Evolutionary conservation across 78 protist species (phyloP).

Genomic region (Speleostelium caveatum): DNA sequence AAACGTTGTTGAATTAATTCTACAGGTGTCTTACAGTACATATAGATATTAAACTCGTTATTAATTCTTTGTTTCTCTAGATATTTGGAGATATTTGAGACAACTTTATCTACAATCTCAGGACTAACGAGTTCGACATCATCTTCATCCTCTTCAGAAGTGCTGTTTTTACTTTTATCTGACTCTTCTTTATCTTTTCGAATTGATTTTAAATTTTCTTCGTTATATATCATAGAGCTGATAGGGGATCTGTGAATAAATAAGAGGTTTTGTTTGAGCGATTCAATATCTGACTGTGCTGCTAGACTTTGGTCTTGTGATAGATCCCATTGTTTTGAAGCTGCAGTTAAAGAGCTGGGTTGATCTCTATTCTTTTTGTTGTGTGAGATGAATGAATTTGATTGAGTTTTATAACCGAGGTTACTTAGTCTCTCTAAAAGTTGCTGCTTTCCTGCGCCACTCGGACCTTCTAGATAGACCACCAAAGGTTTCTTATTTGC

Average conservation of each 20-base stretch:
- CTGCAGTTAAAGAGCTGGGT: not conserved
- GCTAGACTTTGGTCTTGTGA: not conserved
- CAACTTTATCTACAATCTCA: not conserved
- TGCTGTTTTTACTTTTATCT: not conserved
- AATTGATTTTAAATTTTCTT: not conserved
- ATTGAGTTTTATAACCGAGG: constrained; percentile 36
- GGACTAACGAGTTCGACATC: not conserved
- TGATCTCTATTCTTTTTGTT: not conserved
- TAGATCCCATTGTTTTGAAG: not conserved
- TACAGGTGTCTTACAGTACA: constrained; percentile 69
- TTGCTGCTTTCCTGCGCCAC: constrained; percentile 57
- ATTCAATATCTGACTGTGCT: not conserved
- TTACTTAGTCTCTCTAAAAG: constrained; percentile 46
- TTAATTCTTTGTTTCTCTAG: not conserved
- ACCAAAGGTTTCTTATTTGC: constrained; percentile 19
- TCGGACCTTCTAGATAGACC: constrained; percentile 63
- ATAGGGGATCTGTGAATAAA: constrained; percentile 68
- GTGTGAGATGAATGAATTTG: constrained; percentile 2
- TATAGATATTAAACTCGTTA: not conserved
- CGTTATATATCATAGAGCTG: constrained; percentile 37
- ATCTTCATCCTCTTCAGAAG: constrained; percentile 4
- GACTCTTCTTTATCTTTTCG: not conserved
- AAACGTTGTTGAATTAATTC: constrained; percentile 67
- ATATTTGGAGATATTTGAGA: not conserved
- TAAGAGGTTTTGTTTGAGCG: constrained; percentile 18